Conservation (phyloP, 2,329 filamentous ascomycete species). For the Aspergillus sp. region DNA sequence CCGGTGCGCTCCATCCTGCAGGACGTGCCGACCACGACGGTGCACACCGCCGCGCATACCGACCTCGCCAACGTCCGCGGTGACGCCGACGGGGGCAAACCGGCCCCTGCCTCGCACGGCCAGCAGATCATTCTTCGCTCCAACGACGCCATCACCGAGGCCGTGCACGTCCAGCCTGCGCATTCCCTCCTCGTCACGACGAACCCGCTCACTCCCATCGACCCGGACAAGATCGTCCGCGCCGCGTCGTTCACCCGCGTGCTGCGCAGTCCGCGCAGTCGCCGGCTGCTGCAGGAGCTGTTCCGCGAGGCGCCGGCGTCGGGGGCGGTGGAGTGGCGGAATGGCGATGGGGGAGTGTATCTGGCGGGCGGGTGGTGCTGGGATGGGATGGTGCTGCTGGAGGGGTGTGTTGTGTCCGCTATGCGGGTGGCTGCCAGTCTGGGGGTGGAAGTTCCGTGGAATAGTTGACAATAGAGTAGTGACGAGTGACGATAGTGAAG, state of each 20-base stretch:
- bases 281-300: conserved; percentile 48
- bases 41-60: neutral
- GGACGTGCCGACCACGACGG: neutral
- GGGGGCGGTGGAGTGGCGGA: conserved; percentile 47
- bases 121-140: conserved; percentile 36
- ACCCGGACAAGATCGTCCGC: conserved; percentile 42
- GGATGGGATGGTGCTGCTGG: conserved; percentile 63
- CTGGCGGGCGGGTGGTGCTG: conserved; percentile 62
- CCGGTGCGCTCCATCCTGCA: conserved; percentile 29
- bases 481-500: neutral
- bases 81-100: neutral
- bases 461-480: neutral
- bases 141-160: conserved; percentile 44
- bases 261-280: conserved; percentile 51
- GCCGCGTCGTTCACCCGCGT: conserved; percentile 54
- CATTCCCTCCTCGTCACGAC: conserved; percentile 54
- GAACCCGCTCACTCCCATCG: conserved; percentile 44
- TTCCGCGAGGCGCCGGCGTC: conserved; percentile 27
- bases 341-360: conserved; percentile 55
- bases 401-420: conserved; percentile 61
- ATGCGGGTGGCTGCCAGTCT: conserved; percentile 55
- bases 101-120: conserved; percentile 24
- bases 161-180: conserved; percentile 51
- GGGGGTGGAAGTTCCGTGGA: conserved; percentile 45
- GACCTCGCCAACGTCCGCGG: conserved; percentile 5